phyloP scores from a whole-genome alignment of 371 early-diverging fungal genomes.

The Syncephalastrum sp. region DNA sequence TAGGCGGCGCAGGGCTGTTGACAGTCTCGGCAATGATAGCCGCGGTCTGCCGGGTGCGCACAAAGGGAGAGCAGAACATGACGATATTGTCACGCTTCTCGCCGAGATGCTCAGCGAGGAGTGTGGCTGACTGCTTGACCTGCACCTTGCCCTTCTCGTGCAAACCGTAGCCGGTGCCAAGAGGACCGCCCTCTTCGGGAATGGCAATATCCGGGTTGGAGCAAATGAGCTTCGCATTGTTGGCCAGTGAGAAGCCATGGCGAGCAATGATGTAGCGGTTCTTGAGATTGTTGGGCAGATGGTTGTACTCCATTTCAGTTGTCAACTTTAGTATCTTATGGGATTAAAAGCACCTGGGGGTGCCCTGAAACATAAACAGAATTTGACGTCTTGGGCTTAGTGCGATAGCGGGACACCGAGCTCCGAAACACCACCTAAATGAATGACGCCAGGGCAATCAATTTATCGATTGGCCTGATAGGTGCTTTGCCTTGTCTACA shows the following conservation, averaged over 20 bases:
- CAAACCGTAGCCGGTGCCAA: slow-evolving; percentile 42
- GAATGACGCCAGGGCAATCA: too few species aligned
- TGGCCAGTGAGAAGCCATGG: slow-evolving; percentile 50
- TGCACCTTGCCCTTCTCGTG: slow-evolving; percentile 43
- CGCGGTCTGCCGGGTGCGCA: slow-evolving; percentile 45
- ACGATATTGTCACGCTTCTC: slow-evolving; percentile 22
- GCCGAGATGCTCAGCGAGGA: slow-evolving; percentile 28
- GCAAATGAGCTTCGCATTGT: slow-evolving; percentile 40
- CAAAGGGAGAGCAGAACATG: slow-evolving; percentile 49
- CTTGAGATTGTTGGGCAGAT: slow-evolving; percentile 34
- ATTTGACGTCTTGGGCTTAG: background rate
- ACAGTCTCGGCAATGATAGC: slow-evolving; percentile 37
- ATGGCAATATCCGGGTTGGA: slow-evolving; percentile 52
- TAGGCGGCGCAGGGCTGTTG: background rate
- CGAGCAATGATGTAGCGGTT: slow-evolving; percentile 48
- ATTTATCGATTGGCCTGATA: too few species aligned
- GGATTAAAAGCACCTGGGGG: too few species aligned
- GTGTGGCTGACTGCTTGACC: slow-evolving; percentile 38
- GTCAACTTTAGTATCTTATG: background rate
- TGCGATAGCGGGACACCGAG: background rate
- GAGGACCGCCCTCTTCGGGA: slow-evolving; percentile 42
- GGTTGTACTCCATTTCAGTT: slow-evolving; percentile 22
- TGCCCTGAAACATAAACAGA: slow-evolving; percentile 1
- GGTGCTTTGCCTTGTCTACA: too few species aligned
- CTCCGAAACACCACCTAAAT: too few species aligned